Evolutionary conservation across 2,329 filamentous ascomycete genomes (phyloP).

Genomic region (Paracamarosporium sp.): DNA sequence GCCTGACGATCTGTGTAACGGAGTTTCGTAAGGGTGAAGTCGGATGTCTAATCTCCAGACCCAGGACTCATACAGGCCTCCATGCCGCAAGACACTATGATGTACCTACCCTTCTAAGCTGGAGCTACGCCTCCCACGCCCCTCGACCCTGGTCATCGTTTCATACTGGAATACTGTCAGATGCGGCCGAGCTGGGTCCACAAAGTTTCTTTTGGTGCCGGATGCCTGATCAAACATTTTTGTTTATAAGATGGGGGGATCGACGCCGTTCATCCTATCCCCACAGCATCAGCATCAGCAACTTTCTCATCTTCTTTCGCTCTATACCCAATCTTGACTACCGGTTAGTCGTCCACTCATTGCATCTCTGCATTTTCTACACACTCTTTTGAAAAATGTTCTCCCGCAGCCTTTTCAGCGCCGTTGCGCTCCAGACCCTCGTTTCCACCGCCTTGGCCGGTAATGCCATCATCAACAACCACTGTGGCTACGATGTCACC

Average conservation of each 20-base stretch:
- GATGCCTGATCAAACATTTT: neutral
- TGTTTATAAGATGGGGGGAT: constrained; percentile 8
- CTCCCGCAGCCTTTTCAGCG: constrained; percentile 10
- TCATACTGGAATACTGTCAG: constrained; percentile 4
- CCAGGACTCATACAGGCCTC: neutral
- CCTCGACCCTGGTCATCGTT: neutral
- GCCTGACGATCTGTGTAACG: neutral
- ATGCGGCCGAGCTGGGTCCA: neutral
- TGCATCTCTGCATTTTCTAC: constrained; percentile 11
- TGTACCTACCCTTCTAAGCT: constrained; percentile 4
- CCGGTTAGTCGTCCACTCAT: constrained; percentile 19
- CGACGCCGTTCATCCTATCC: neutral
- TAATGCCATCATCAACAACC: constrained; percentile 14
- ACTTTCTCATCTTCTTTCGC: constrained; percentile 6
- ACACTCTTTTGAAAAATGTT: constrained; percentile 12
- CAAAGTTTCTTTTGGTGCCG: neutral
- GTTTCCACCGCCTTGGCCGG: constrained; percentile 13
- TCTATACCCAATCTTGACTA: constrained; percentile 14
- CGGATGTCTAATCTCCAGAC: constrained; percentile 2
- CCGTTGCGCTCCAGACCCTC: constrained; percentile 11
- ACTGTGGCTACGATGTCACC: constrained; percentile 14
- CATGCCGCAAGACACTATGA: neutral
- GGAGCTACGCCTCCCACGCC: neutral
- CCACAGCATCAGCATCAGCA: constrained; percentile 6
- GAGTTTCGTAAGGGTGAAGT: neutral